These are phyloP conservation scores for Penicillium sp. DNA, from an alignment of 2,329 filamentous ascomycete species.

Conservation along the genomic window DNA sequence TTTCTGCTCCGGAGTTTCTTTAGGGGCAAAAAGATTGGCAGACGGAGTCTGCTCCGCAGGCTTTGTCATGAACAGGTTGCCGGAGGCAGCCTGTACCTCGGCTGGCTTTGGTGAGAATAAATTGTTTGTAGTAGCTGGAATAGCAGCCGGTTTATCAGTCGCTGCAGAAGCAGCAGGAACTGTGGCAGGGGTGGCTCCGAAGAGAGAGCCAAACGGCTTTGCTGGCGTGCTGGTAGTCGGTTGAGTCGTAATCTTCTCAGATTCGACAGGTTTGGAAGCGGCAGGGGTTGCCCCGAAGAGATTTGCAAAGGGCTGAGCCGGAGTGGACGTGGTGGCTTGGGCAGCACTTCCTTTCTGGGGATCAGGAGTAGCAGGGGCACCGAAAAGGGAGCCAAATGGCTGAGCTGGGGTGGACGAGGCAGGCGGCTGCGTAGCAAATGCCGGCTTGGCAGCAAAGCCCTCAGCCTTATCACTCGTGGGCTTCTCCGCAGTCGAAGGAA, in stretches of 20 bases:
- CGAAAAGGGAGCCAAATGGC: slow-evolving; percentile 11
- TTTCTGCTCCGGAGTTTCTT: slow-evolving; percentile 3
- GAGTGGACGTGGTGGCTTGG: neutral
- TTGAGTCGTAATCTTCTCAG: neutral
- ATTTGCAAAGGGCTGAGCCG: neutral
- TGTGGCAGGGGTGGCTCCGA: slow-evolving; percentile 22
- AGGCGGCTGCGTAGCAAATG: slow-evolving; percentile 5
- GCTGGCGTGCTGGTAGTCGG: neutral
- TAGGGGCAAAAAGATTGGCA: slow-evolving; percentile 20
- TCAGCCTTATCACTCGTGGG: slow-evolving; percentile 11
- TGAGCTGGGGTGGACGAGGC: slow-evolving; percentile 2
- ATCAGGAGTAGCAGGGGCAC: slow-evolving; percentile 6
- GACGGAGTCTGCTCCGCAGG: slow-evolving; percentile 12
- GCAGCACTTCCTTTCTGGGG: slow-evolving; percentile 3
- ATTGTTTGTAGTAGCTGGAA: neutral
- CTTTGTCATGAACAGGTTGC: neutral
- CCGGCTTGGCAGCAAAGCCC: slow-evolving; percentile 7
- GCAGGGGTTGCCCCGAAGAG: slow-evolving; percentile 2
- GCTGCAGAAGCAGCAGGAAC: slow-evolving; percentile 1
- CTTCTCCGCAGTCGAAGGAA: slow-evolving; percentile 4
- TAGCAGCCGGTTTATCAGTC: slow-evolving; percentile 13
- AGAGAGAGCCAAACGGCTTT: slow-evolving; percentile 21
- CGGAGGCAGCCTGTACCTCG: slow-evolving; percentile 2
- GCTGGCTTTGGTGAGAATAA: slow-evolving; percentile 11
- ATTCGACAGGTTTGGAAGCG: slow-evolving; percentile 14